These are phyloP conservation scores for Cajanus cajan DNA, from an alignment of 306 rosid genomes.

Conservation along the genomic window DNA sequence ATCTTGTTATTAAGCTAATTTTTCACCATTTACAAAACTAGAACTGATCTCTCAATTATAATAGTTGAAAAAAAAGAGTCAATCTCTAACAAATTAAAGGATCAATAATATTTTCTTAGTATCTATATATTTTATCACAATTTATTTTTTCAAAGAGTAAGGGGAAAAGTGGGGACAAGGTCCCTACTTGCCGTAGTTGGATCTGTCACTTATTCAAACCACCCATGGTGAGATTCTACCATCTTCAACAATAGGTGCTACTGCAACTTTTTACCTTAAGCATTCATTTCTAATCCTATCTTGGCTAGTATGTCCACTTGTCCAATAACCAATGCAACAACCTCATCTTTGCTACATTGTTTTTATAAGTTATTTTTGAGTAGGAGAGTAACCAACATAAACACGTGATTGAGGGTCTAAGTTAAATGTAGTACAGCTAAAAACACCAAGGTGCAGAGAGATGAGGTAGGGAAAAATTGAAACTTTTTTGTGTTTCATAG, in stretches of 20 bases:
- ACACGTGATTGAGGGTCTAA: not conserved
- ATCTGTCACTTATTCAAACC: not conserved
- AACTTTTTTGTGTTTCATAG: not conserved
- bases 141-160: too few species aligned
- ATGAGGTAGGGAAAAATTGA: not conserved
- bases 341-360: not conserved
- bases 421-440: not conserved
- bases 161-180: too few species aligned
- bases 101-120: too few species aligned
- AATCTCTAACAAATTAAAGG: too few species aligned
- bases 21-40: too few species aligned
- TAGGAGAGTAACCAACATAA: not conserved
- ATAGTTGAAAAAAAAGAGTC: too few species aligned
- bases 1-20: too few species aligned
- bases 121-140: too few species aligned
- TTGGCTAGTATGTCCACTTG: not conserved
- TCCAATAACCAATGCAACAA: not conserved
- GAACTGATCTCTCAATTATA: too few species aligned
- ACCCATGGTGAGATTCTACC: not conserved
- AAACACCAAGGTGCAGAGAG: not conserved
- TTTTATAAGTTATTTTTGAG: not conserved
- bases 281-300: not conserved
- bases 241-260: not conserved
- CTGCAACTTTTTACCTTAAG: not conserved
- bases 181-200: too few species aligned